Evolutionary conservation across 2,329 filamentous ascomycete genomes (phyloP), one percentile per base, ranked within the genome.

Genomic region (Colletotrichum somersetense): DNA sequence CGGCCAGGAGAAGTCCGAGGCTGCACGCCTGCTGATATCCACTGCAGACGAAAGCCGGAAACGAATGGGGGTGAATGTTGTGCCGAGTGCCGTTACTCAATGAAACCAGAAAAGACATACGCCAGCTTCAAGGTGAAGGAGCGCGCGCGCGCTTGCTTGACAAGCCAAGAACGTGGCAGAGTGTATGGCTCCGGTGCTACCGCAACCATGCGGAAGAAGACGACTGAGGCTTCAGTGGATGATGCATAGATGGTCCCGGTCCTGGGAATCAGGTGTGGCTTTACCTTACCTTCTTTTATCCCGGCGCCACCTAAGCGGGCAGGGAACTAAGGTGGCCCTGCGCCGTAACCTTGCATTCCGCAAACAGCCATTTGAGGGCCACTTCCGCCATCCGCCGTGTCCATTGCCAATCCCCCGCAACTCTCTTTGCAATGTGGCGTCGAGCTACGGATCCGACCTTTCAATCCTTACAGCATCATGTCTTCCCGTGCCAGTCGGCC

Each of bases 221-320:
- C 44, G 26, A 23, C 35, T 26, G 50, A 57, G 40, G 30, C 30
- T 30, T 30, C 30, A 30, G 30, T 30, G 30, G 30, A 30, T 30
- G 30, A 18, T 26, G 23, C 18, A 46, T 46, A 3, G 10, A 48
- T 23, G 46, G 16, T 55, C 66, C 40, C 55, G 33, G 70, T 70
- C 59, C 69, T 55, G n/a, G 44, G 50, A 61, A 62, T 70, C 70
- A 72, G 70, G 66, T 65, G 70, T 72, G 70, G 70, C 70, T 72
- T 70, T 70, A 59, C 38, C 40, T 10, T 38, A 11, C 30, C 30
- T 70, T 52, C 55, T 72, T 72, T 70, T 72, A 59, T 26, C 59
- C 63, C 66, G 61, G 61, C 61, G 66, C 66, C 5, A 48, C n/a
- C 16, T 42, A 72, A 44, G 42, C 42, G 42, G 42, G 42, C 42